Evolutionary conservation across 805 yeast species (phyloP), one percentile per base, ranked within the genome.

Genomic region (Cyberlindnera xishuangbannaensis): DNA sequence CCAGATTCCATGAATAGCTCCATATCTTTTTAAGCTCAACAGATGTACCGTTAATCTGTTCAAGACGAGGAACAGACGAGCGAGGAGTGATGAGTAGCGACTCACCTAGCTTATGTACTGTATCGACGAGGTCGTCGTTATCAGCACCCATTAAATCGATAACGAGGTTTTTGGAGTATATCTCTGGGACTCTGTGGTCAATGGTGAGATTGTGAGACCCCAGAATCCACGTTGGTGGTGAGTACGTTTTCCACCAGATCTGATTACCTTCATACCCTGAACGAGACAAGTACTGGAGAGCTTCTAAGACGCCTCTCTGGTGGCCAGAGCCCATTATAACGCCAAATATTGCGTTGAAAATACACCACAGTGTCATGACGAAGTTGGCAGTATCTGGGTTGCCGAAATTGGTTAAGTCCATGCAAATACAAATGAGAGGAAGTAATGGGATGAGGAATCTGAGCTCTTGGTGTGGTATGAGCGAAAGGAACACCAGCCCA

Each of bases 211-310:
- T 39, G 1, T 36, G 5, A 27, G 52, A 51, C 17, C 55, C 53
- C 30, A 81, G 60, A 36, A 90, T 55, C 95, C 95, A 92, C 5
- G 85, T 71, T 4, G 98, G 97, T 1, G 97, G 97, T 4, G 85
- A 73, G 48, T 90, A 92, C 0, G 96, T 86, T 55, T 86, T 77
- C 97, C 97, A 90, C 86, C 95, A 90, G 5, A 90, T 50, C 22
- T 74, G 69, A 0, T 74, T 61, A 0, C 67, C 58, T 4, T 59
- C 41, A 15, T 44, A 32, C 3, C 47, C 39, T 14, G 53, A 33
- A 13, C 47, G 38, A 14, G 58, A 55, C 3, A 75, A 31, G 33
- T 65, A 51, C 15, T 62, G 63, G 24, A 83, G 60, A 0, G 83
- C 80, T 0, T 84, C 80, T 1, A 90, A 61, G 0, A 92, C 74